Evolutionary conservation across 2,329 filamentous ascomycete species (phyloP).

Genomic region (Botrytis cinerea): DNA sequence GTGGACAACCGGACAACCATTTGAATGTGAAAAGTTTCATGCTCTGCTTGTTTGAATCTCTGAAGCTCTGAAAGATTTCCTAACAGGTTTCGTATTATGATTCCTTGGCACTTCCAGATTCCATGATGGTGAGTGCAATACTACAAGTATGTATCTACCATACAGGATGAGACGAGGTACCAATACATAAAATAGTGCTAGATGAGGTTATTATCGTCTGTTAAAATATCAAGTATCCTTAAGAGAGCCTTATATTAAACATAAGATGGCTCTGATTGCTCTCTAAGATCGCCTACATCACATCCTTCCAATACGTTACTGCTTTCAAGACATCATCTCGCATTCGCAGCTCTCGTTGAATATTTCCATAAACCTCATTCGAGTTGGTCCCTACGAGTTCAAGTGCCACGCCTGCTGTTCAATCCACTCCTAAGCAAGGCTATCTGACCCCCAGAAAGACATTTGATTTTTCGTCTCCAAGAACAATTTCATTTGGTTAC

Average conservation of each 20-base stretch:
- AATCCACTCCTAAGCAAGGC: slow-evolving; percentile 21
- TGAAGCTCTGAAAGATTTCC: not conserved
- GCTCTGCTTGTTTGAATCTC: not conserved
- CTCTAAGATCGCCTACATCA: not conserved
- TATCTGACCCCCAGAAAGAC: slow-evolving; percentile 13
- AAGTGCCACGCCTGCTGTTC: slow-evolving; percentile 11
- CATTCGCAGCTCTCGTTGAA: not conserved
- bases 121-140: not conserved
- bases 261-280: not conserved
- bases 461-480: slow-evolving; percentile 6
- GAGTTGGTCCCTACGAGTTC: not conserved
- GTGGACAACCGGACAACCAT: not conserved
- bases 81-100: not conserved
- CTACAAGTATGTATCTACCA: too few relatives aligned
- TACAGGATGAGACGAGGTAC: not conserved
- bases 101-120: not conserved
- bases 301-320: not conserved
- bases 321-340: not conserved
- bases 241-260: not conserved
- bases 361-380: not conserved
- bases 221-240: not conserved
- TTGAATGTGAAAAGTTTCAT: not conserved
- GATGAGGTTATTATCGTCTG: too few relatives aligned
- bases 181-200: too few relatives aligned
- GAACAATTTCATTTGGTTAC: slow-evolving; percentile 19